Base-by-base conservation (phyloP, 1,139 yeast species). In the Lizanozyma gosingica region DNA sequence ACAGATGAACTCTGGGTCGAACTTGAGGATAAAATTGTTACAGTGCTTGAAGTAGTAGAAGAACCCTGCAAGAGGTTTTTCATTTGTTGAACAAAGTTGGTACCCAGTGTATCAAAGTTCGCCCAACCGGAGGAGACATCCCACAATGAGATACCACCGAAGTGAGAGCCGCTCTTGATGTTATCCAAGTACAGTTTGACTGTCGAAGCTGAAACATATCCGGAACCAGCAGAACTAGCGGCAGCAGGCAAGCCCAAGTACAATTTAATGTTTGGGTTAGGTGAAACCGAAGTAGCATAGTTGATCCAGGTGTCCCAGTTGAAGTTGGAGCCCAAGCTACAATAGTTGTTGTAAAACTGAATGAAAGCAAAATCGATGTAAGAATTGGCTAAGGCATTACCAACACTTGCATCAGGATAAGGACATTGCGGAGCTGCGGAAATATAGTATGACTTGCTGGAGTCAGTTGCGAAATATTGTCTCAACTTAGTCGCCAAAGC, bases 381-480 rank as follows among this genome's bases (percentile, higher is more conserved):
- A 16, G 84, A 77, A 34, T 73, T 63, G 17, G 67, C 65, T 50
- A 90, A 62, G 34, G 83, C 63, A 41, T 78, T 76, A 46, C 95
- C 94, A 36, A 83, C 79, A 36, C 84, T 78, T 4, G 82, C 87
- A 65, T 90, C 97, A 16, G 97, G 97, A 57, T 80, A 85, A 15
- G 82, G 84, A 67, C 97, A 90, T 67, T 90, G 97, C 18, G 97
- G 97, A 47, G 97, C 95, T 47, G 96, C 96, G 40, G 95, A 78
- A 39, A 90, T 66, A 59, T 84, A 88, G 64, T 84, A 90, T 14
- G 61, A 54, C 59, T 76, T 81, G 16, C 83, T 68, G 17, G 68
- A 36, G 52, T 80, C 81, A 17, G 65, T 57, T 15, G 65, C 64
- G 52, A 75, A 86, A 45, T 75, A 65, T 14, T 56, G 51, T 65